Base-by-base conservation (phyloP, 495 filamentous ascomycete species). In the Cryomyces minteri region DNA sequence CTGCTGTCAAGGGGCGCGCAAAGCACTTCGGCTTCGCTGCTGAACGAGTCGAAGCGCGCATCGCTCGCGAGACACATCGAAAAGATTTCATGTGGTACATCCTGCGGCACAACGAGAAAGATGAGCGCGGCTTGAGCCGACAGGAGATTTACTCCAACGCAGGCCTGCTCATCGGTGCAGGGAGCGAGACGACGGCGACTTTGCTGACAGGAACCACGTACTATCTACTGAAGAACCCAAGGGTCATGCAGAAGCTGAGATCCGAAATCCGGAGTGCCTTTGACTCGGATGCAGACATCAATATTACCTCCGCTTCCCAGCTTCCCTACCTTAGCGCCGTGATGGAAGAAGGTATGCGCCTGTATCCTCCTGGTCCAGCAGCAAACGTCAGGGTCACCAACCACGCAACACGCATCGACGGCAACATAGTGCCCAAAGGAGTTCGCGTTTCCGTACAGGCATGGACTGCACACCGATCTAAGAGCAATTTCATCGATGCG, bases 171-270 rank as follows among this genome's bases (percentile, higher is more conserved):
- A 48, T 50, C 7, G 31, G 54, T 40, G 56, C 31, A 32, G 53
- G 54, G 4, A 72, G 69, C 0, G 76, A 81, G 46, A 79, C 78
- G 3, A 75, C 74, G 1, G 74, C 76, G 1, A 75, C 76, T 0
- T 43, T 70, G 4, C 56, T 83, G 29, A 61, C 64, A 2, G 69
- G 66, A 2, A 60, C 65, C 0, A 67, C 68, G 0, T 81, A 67
- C 46, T 63, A 70, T 28, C 60, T 80, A 2, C 51, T 71, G 0
- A 68, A 54, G 4, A 62, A 72, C 48, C 69, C 63, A 0, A 51
- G 58, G 0, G 56, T 59, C 0, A 55, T 74, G 25, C 43, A 54
- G 5, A 68, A 63, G 48, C 55, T 79, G 6, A 51, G 60, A 0
- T 42, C 52, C 0, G 77, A 80, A 49, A 67, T 83, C 10, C 62